Evolutionary conservation across 345 rosid genomes (phyloP).

Genomic region (Trapa incisa): DNA sequence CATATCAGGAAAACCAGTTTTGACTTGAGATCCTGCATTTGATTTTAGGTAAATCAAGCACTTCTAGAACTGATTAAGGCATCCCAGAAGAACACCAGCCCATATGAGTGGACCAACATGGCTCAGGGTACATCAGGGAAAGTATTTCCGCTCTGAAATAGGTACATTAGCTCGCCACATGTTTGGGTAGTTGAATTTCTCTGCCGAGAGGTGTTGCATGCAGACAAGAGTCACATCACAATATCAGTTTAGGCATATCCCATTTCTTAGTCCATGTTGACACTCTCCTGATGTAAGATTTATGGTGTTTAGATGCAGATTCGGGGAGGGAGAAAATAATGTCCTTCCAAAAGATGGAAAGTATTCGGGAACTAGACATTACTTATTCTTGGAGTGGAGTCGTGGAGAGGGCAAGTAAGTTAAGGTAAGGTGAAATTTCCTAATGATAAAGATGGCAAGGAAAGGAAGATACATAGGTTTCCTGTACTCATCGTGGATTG

Average conservation of each 20-base stretch:
- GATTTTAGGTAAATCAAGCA: constrained; percentile 5
- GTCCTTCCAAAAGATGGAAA: background rate
- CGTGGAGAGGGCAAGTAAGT: too few species aligned
- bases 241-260: background rate
- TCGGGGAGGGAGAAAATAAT: too few species aligned
- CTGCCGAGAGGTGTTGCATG: background rate
- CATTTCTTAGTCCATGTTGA: background rate
- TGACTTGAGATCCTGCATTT: too few species aligned
- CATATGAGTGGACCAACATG: constrained; percentile 59
- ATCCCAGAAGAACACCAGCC: constrained; percentile 37
- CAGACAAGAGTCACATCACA: background rate
- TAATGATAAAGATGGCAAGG: too few species aligned
- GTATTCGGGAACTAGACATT: too few species aligned
- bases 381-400: too few species aligned
- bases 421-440: too few species aligned
- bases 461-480: too few species aligned
- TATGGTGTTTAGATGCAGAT: too few species aligned
- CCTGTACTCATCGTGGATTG: too few species aligned
- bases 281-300: too few species aligned
- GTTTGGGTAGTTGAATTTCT: background rate
- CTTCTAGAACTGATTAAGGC: constrained; percentile 54
- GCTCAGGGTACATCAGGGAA: constrained; percentile 10
- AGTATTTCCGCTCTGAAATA: background rate
- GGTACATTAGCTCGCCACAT: background rate
- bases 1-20: too few species aligned